Conservation (phyloP, 2,329 filamentous ascomycete species). For the Trichophaea hybrida region DNA sequence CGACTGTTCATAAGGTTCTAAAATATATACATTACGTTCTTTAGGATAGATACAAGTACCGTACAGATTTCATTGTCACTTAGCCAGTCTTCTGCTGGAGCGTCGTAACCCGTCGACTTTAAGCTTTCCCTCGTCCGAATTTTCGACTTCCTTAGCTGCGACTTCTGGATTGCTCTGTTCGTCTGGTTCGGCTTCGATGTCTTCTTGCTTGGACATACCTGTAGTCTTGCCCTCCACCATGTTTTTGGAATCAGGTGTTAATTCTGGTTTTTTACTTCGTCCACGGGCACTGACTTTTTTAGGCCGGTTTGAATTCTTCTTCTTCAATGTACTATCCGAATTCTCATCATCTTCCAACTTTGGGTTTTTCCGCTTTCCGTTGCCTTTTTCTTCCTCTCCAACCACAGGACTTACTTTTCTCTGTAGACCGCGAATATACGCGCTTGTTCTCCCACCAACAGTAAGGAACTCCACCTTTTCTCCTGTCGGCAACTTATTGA, state of each 20-base stretch:
- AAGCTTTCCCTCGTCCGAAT: background rate
- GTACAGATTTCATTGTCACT: background rate
- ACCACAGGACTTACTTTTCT: constrained; percentile 49
- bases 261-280: background rate
- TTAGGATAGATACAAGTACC: too few species aligned
- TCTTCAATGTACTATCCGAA: too few species aligned
- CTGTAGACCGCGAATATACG: constrained; percentile 70
- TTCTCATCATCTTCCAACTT: background rate
- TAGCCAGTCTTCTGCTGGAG: background rate
- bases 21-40: too few species aligned
- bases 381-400: constrained; percentile 4
- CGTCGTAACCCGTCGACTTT: background rate
- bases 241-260: background rate
- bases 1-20: too few species aligned
- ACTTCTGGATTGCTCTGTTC: background rate
- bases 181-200: background rate
- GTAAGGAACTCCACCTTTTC: constrained; percentile 74
- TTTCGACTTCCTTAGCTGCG: background rate
- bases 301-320: too few species aligned
- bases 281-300: background rate
- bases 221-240: background rate
- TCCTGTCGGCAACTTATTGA: constrained; percentile 59
- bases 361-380: background rate
- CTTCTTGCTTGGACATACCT: background rate
- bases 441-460: constrained; percentile 82